These are phyloP conservation scores for Debaryomyces robertsiae DNA, from an alignment of 1,139 yeast species.

Conservation along the genomic window DNA sequence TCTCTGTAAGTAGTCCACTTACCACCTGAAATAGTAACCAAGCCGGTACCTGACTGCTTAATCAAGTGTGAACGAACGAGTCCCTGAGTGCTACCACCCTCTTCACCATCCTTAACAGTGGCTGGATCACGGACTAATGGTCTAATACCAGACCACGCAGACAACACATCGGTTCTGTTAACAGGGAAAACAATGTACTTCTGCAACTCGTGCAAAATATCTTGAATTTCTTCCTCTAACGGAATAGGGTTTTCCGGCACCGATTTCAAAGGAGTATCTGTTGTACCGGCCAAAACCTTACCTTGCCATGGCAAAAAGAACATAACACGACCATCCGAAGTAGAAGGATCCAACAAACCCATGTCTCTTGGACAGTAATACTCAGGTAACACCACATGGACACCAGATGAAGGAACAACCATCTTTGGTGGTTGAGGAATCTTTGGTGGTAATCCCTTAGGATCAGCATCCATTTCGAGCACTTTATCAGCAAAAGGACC, in stretches of 20 bases:
- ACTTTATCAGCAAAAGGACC: conserved; percentile 90
- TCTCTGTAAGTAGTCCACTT: conserved; percentile 98
- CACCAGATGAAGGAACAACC: conserved; percentile 96
- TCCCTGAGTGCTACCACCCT: conserved; percentile 66
- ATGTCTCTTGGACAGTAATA: conserved; percentile 86
- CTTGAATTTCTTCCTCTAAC: conserved; percentile 85
- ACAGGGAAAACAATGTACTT: conserved; percentile 89
- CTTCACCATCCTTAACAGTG: conserved; percentile 50
- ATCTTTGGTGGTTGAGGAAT: conserved; percentile 57
- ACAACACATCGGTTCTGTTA: conserved; percentile 83
- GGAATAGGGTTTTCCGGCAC: conserved; percentile 88
- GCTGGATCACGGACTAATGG: conserved; percentile 92
- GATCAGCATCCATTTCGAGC: conserved; percentile 82
- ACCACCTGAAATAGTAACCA: conserved; percentile 93
- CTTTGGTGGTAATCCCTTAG: conserved; percentile 64
- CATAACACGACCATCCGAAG: conserved; percentile 95
- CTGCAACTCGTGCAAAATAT: conserved; percentile 83
- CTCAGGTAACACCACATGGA: conserved; percentile 89
- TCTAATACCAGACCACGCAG: conserved; percentile 97
- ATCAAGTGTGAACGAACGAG: conserved; percentile 89
- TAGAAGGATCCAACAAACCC: conserved; percentile 90
- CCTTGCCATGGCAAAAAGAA: conserved; percentile 99
- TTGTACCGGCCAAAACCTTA: conserved; percentile 93
- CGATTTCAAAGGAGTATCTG: conserved; percentile 76
- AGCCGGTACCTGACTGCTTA: conserved; percentile 68